Evolutionary conservation across 257 asterid genomes (phyloP), one percentile per base, ranked within the genome.

Genomic region (Solanum pimpinellifolium): DNA sequence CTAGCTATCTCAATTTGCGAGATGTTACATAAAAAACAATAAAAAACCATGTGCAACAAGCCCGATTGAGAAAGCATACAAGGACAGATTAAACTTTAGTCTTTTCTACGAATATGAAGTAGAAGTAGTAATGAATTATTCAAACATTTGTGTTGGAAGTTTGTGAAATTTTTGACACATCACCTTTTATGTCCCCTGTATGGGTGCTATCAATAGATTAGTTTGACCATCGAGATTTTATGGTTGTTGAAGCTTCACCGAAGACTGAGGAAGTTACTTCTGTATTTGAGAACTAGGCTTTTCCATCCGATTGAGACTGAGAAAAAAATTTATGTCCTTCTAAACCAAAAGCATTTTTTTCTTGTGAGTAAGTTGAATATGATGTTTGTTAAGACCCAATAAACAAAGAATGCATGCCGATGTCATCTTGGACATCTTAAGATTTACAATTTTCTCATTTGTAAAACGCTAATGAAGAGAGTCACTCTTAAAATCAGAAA

Each of bases 251-350:
- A 73, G 18, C 81, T 2, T 12, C 49, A 9, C 11, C 29, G 81
- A 37, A 37, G 25, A 21, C 27, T 8, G 66, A 59, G 25, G 27
- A 59, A 59, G 27, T 59, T 1, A 25, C 27, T 59, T 96, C 88
- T 90, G 98, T 89, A 93, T 95, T 89, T 91, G 44, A 35, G 39
- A 35, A 35, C 1, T 35, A 35, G 39, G 39, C 7, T 35, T 35
- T 35, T 35, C 39, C 39, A 0, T 35, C 39, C 5, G 39, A 5
- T 35, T 35, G 39, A 35, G 39, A 35, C 39, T 1, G 0, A 5
- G 7, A 5, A 35, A 35, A 35, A 35, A 35, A 4, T 0, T 4
- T 35, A 35, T 4, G 7, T 35, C 7, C 39, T 35, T 35, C 39
- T 35, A 4, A 35, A 35, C 39, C 39, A 4, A 35, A 4, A 5